Conservation (phyloP, 176 grass and related monocot species). For the Calamus simplicifolius region DNA sequence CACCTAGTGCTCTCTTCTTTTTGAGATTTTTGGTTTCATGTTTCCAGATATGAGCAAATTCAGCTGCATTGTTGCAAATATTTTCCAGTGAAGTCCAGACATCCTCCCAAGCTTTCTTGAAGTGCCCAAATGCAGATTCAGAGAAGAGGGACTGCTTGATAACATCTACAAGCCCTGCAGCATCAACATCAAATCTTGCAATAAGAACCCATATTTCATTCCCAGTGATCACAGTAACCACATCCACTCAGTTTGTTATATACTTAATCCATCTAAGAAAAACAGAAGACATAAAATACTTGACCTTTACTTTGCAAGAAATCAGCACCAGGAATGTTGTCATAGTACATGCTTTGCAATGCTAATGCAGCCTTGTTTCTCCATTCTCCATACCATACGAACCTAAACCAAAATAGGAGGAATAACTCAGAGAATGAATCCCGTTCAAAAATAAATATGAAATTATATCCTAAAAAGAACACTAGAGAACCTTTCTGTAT, state of each 20-base stretch:
- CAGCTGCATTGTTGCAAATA: conserved; percentile 51
- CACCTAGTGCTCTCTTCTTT: conserved; percentile 64
- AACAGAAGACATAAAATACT: neutral
- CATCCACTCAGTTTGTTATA: no score
- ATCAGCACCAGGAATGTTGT: conserved; percentile 18
- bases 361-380: conserved; percentile 38
- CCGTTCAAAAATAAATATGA: conserved; percentile 4
- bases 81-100: conserved; percentile 66
- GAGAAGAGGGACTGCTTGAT: conserved; percentile 17
- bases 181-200: neutral
- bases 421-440: conserved; percentile 12
- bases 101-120: conserved; percentile 38
- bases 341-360: conserved; percentile 24
- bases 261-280: no score
- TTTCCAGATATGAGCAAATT: conserved; percentile 61
- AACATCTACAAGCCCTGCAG: conserved; percentile 27
- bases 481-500: conserved; percentile 40
- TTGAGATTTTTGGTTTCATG: conserved; percentile 73
- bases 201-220: neutral
- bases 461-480: conserved; percentile 3
- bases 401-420: conserved; percentile 34
- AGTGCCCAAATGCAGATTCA: conserved; percentile 19
- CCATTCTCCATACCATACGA: conserved; percentile 62
- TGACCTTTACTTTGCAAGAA: conserved; percentile 42
- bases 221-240: no score